These are phyloP conservation scores for Ophiobolus disseminans DNA, from an alignment of 2,329 filamentous ascomycete genomes.

Conservation along the genomic window DNA sequence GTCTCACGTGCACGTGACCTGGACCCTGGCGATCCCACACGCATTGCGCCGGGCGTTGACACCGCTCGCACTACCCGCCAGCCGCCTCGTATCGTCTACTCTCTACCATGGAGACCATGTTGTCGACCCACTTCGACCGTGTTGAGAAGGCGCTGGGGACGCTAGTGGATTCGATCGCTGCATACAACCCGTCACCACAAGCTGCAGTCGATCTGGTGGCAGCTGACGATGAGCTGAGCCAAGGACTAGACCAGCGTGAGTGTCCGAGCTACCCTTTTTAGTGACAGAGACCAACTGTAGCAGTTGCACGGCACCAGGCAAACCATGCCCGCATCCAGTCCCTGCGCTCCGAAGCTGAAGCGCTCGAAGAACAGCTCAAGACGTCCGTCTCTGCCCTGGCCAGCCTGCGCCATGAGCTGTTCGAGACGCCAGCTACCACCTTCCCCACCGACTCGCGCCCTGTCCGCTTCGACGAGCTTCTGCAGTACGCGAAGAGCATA, in stretches of 20 bases:
- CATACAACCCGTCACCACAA: conserved; percentile 76
- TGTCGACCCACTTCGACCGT: conserved; percentile 54
- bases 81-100: background rate
- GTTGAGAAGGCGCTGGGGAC: conserved; percentile 63
- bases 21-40: too few relatives aligned
- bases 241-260: conserved; percentile 70
- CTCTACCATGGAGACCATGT: conserved; percentile 50
- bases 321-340: conserved; percentile 73
- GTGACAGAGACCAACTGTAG: conserved; percentile 9
- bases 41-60: too few relatives aligned
- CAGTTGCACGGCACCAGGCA: conserved; percentile 76
- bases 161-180: conserved; percentile 79
- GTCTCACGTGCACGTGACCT: conserved; percentile 1
- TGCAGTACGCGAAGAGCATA: conserved; percentile 80
- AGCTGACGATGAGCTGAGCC: conserved; percentile 72
- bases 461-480: conserved; percentile 74
- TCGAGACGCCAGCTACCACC: conserved; percentile 53
- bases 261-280: background rate
- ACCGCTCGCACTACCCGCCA: too few relatives aligned
- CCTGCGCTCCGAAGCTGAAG: conserved; percentile 70
- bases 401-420: conserved; percentile 74
- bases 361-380: conserved; percentile 75
- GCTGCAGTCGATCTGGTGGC: conserved; percentile 73
- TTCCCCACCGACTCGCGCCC: conserved; percentile 52
- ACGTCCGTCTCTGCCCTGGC: conserved; percentile 74